A percentile compares a stretch with the other conserved stretches of the same genome.
Conservation (phyloP, 495 filamentous ascomycete species). For the Cryomyces antarcticus region DNA sequence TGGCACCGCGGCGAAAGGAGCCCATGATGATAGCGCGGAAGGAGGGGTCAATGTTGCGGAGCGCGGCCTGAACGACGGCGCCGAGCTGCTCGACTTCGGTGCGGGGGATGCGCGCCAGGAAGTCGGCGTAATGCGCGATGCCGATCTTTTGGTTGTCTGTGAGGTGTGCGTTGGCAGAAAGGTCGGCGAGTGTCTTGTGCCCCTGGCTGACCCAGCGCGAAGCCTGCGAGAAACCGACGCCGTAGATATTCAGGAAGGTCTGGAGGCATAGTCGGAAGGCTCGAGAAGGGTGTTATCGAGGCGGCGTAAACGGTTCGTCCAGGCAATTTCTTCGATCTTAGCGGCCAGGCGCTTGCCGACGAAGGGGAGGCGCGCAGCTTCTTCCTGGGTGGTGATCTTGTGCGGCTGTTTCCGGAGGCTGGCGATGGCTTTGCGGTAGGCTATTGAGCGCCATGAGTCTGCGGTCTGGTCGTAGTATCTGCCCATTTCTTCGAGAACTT, state of each 20-base stretch:
- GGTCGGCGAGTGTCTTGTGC: slow-evolving; percentile 51
- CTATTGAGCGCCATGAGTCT: slow-evolving; percentile 62
- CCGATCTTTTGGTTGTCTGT: slow-evolving; percentile 58
- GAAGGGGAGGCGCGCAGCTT: slow-evolving; percentile 47
- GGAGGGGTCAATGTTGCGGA: slow-evolving; percentile 36
- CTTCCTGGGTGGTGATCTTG: slow-evolving; percentile 43
- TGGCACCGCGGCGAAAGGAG: slow-evolving; percentile 66
- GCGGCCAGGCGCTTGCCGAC: slow-evolving; percentile 60
- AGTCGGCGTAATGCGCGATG: slow-evolving; percentile 64
- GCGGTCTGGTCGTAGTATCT: slow-evolving; percentile 55
- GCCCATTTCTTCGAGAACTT: slow-evolving; percentile 62
- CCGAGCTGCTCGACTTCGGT: slow-evolving; percentile 55
- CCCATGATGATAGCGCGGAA: slow-evolving; percentile 59
- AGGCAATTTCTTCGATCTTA: slow-evolving; percentile 83
- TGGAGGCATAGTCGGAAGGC: slow-evolving; percentile 42
- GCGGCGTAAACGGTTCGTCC: slow-evolving; percentile 51
- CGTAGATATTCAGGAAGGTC: slow-evolving; percentile 59
- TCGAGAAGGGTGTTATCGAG: slow-evolving; percentile 48
- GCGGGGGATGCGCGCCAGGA: slow-evolving; percentile 64
- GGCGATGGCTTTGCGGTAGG: slow-evolving; percentile 64
- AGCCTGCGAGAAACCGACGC: slow-evolving; percentile 51
- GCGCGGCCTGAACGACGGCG: slow-evolving; percentile 39
- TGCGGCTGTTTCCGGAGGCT: slow-evolving; percentile 45
- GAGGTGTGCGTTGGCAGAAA: slow-evolving; percentile 42
- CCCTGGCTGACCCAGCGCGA: slow-evolving; percentile 63